Conservation (phyloP, 2,329 filamentous ascomycete species). For the Pestalotiopsis sp. region DNA sequence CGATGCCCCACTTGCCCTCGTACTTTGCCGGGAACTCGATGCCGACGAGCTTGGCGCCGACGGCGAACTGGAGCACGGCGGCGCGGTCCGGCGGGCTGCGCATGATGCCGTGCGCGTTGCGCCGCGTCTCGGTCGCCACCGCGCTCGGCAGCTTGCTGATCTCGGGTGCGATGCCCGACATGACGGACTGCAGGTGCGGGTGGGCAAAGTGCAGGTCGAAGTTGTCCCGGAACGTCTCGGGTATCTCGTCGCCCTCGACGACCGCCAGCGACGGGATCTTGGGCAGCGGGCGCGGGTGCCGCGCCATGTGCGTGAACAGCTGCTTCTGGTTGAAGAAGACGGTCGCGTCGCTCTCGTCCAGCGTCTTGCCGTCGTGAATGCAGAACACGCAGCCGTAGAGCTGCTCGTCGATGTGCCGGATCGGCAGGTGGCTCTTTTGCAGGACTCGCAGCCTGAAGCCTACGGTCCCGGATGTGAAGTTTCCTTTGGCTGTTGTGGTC, state of each 20-base stretch:
- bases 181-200: conserved; percentile 40
- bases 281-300: conserved; percentile 55
- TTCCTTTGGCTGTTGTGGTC: conserved; percentile 40
- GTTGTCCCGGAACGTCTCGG: conserved; percentile 47
- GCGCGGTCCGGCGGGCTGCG: conserved; percentile 45
- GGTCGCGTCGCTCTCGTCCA: conserved; percentile 55
- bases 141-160: conserved; percentile 44
- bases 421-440: conserved; percentile 54
- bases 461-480: conserved; percentile 45
- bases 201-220: conserved; percentile 53
- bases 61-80: conserved; percentile 45
- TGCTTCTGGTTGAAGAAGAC: conserved; percentile 55
- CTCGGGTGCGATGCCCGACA: conserved; percentile 40
- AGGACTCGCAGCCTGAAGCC: conserved; percentile 55
- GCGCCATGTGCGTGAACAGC: conserved; percentile 52
- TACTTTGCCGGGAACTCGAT: conserved; percentile 52
- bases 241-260: conserved; percentile 41
- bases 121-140: conserved; percentile 46
- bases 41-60: conserved; percentile 50
- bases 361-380: conserved; percentile 46
- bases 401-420: conserved; percentile 50
- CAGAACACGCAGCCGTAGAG: conserved; percentile 58
- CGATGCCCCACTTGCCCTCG: conserved; percentile 57
- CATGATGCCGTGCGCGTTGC: conserved; percentile 44
- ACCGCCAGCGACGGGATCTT: conserved; percentile 47